Conservation (phyloP, 176 grass and related monocot species). For the Oryza meyeriana region DNA sequence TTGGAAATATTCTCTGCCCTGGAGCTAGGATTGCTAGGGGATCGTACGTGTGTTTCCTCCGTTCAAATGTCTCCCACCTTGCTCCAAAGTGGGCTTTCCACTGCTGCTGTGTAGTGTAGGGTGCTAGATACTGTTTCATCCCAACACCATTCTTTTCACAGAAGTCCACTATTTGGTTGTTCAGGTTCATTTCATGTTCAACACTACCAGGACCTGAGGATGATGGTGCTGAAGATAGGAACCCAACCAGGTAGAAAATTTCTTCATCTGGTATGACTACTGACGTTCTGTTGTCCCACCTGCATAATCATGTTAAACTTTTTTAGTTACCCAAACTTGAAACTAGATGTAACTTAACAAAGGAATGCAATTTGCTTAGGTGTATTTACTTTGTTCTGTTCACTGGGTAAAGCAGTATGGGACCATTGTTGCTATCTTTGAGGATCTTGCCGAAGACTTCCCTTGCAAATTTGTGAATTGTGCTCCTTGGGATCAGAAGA, state of each 20-base stretch:
- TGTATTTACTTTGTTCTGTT: constrained; percentile 73
- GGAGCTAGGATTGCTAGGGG: constrained; percentile 87
- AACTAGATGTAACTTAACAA: neutral
- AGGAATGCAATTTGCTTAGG: neutral
- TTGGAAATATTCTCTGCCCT: constrained; percentile 85
- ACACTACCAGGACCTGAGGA: constrained; percentile 48
- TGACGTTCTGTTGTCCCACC: constrained; percentile 89
- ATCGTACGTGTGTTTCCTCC: constrained; percentile 79
- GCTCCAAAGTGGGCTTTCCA: constrained; percentile 94
- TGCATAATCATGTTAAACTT: constrained; percentile 33
- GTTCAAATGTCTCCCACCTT: constrained; percentile 84
- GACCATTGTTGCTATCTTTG: constrained; percentile 76
- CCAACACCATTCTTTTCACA: constrained; percentile 47
- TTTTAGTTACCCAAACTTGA: constrained; percentile 14
- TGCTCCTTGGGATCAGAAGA: constrained; percentile 70
- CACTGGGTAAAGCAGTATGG: constrained; percentile 93
- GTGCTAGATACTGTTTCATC: constrained; percentile 91
- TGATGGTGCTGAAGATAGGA: constrained; percentile 76
- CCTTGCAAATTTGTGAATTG: constrained; percentile 62
- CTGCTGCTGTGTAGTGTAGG: constrained; percentile 73
- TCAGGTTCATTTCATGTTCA: constrained; percentile 58
- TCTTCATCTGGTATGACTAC: constrained; percentile 86
- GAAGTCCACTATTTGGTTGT: constrained; percentile 69
- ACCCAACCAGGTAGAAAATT: constrained; percentile 84
- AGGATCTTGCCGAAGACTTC: constrained; percentile 92